Evolutionary conservation across 169 alveolate species (phyloP), one percentile per base, ranked within the genome.

Genomic region (Plasmodium ovale): DNA sequence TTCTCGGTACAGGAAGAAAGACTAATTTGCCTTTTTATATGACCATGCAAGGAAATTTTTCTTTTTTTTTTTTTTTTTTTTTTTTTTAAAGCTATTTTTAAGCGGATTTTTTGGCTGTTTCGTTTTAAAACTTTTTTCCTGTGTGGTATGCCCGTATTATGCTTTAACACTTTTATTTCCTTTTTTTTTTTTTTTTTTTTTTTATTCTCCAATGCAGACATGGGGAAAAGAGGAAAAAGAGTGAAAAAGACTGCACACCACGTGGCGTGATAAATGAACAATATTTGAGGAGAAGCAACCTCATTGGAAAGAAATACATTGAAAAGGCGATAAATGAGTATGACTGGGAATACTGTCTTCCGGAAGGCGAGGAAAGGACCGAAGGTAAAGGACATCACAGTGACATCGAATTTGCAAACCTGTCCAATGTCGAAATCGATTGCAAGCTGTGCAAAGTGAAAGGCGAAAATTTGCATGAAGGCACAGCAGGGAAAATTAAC

Each of bases 391-490:
- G 64, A 2, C 33, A 39, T 19, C 19, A 67, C 14, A 67, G 67
- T n/a, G 90, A 82, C 29, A 67, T 82, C 21, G 90, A 82, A 82
- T 65, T 53, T 27, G 37, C 69, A 14, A 14, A 67, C 27, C 19
- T 33, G 29, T 4, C 10, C 9, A 82, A 82, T 59, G 53, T 39
- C 33, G 71, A 67, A 31, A 65, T 82, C 31, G 71, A 64, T 51
- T 49, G 27, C 7, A 44, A 12, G 25, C 29, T 42, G 39, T 82
- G 90, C 33, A 82, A 82, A 51, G 72, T 82, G 16, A 82, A 82
- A 69, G 90, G 90, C 12, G 47, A n/a, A 51, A 65, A 82, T 35
- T 33, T 68, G 58, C 37, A 53, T 44, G 64, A 82, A 82, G 90
- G 90, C 4, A 67, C 39, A 42, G 90, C 90, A 0, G 90, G 90